Evolutionary conservation across 495 filamentous ascomycete genomes (phyloP).

Genomic region (Neurospora terricola): DNA sequence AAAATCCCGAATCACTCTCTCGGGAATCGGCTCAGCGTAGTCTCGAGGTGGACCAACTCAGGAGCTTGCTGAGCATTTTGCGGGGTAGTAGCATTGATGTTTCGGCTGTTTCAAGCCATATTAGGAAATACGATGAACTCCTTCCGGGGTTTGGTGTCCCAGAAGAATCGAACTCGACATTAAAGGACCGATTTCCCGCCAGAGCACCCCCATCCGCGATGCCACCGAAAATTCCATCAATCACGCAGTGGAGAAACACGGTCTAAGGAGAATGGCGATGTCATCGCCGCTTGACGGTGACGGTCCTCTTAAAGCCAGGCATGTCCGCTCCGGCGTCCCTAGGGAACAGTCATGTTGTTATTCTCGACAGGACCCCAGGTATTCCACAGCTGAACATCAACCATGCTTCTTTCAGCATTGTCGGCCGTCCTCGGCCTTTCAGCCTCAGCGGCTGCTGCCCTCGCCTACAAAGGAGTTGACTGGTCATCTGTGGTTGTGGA

Average conservation of each 20-base stretch:
- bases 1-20: not conserved
- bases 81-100: not conserved
- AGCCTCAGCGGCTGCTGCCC: conserved; percentile 26
- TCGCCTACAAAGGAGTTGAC: conserved; percentile 60
- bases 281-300: not conserved
- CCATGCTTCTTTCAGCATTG: conserved; percentile 11
- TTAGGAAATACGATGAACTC: not conserved
- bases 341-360: not conserved
- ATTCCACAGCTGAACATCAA: not conserved
- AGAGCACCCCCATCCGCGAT: not conserved
- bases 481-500: conserved; percentile 62
- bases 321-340: not conserved
- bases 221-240: conserved; percentile 14
- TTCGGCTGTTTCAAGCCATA: not conserved
- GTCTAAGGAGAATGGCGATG: not conserved
- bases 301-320: not conserved
- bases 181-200: not conserved
- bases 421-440: conserved; percentile 11
- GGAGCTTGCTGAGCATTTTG: not conserved
- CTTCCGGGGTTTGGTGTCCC: not conserved
- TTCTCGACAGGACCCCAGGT: not conserved
- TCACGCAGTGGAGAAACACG: conserved; percentile 1
- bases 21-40: not conserved
- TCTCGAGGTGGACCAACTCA: not conserved
- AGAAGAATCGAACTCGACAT: not conserved